These are phyloP conservation scores for Apophysomyces sp. DNA, from an alignment of 371 early-diverging fungal genomes.

Conservation along the genomic window DNA sequence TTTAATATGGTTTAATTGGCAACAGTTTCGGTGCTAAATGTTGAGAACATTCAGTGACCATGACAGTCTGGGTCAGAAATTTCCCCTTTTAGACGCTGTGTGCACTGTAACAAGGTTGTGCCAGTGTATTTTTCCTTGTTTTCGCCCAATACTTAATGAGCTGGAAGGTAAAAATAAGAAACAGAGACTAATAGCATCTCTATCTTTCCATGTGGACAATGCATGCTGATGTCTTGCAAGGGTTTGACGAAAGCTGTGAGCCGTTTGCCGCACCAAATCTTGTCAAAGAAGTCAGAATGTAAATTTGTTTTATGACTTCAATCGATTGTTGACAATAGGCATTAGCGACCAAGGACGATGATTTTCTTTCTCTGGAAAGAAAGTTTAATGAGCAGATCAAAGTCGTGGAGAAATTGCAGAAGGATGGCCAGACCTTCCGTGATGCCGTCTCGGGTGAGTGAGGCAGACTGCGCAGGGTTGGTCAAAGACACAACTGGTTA, in stretches of 20 bases:
- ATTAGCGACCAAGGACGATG: conserved; percentile 59
- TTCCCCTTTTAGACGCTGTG: neutral
- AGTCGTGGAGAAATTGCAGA: conserved; percentile 44
- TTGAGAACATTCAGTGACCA: neutral
- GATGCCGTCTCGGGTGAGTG: conserved; percentile 53
- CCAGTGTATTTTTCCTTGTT: neutral
- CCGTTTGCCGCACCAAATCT: conserved; percentile 26
- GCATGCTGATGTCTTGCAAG: neutral
- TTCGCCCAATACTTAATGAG: conserved; percentile 1
- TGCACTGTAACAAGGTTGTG: neutral
- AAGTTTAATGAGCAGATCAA: conserved; percentile 53
- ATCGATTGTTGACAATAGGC: too few relatives aligned
- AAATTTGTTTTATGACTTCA: too few relatives aligned
- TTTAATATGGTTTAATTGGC: too few relatives aligned
- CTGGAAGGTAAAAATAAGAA: conserved; percentile 11
- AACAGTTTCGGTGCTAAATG: neutral
- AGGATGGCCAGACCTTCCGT: conserved; percentile 65
- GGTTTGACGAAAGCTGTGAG: conserved; percentile 26
- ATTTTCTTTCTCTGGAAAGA: conserved; percentile 51
- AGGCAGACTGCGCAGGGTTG: too few relatives aligned
- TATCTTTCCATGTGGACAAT: neutral
- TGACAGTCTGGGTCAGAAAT: neutral
- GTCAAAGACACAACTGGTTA: too few relatives aligned
- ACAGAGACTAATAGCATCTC: neutral
- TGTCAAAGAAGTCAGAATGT: conserved; percentile 23